phyloP scores from a whole-genome alignment of 1,284 basidiomycete species.

The Ganoderma resinaceum region DNA sequence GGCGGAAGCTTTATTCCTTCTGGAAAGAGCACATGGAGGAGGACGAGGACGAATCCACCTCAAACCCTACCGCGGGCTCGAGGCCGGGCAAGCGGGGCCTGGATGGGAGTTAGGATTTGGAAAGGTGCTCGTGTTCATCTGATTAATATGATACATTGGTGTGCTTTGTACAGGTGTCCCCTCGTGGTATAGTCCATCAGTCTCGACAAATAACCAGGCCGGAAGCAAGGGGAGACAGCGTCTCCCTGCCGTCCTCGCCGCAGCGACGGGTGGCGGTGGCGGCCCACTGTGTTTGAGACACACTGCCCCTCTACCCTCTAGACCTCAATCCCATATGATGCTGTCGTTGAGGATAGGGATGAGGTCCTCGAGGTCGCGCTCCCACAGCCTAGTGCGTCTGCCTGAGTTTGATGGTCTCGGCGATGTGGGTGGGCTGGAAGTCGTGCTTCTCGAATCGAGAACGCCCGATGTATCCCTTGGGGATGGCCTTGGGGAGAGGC shows the following conservation, averaged over 20 bases:
- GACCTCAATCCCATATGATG: constrained; percentile 29
- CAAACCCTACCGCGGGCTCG: constrained; percentile 15
- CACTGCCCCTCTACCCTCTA: neutral
- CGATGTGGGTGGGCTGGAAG: constrained; percentile 25
- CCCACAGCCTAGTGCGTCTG: constrained; percentile 22
- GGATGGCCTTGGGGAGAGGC: constrained; percentile 36
- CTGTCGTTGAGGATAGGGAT: constrained; percentile 29
- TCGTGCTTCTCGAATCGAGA: constrained; percentile 32
- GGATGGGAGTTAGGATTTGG: constrained; percentile 30
- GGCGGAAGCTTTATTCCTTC: constrained; percentile 83
- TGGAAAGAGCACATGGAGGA: constrained; percentile 72
- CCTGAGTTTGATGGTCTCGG: constrained; percentile 19
- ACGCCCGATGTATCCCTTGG: constrained; percentile 36
- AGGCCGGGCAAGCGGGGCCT: constrained; percentile 33
- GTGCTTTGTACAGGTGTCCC: constrained; percentile 26
- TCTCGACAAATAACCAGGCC: neutral
- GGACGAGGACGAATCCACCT: constrained; percentile 37
- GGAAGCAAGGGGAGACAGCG: neutral
- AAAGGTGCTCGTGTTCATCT: constrained; percentile 3
- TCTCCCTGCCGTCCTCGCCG: neutral
- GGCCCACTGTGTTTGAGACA: constrained; percentile 15
- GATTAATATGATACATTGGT: constrained; percentile 25
- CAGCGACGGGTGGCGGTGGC: neutral
- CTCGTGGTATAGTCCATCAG: neutral
- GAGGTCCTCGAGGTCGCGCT: constrained; percentile 24